These are phyloP conservation scores for Silybum marianum DNA, from an alignment of 129 eudicot species.

Conservation along the genomic window DNA sequence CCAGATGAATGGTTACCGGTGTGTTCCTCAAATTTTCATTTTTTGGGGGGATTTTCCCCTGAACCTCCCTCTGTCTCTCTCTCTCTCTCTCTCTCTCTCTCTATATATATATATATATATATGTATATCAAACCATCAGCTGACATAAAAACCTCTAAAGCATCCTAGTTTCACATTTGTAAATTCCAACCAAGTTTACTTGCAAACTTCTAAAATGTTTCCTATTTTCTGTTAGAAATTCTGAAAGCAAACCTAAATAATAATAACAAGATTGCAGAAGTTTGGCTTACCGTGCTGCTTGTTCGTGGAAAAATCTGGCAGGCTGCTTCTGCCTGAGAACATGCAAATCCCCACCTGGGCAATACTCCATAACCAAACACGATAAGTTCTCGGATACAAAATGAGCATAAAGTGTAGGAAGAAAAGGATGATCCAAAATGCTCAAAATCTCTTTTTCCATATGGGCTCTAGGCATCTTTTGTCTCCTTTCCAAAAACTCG, in stretches of 20 bases:
- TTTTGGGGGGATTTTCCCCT: no score
- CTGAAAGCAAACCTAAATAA: not conserved
- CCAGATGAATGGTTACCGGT: no score
- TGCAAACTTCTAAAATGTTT: not conserved
- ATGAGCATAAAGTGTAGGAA: constrained; percentile 91
- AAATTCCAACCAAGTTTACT: not conserved
- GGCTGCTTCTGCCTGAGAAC: constrained; percentile 98
- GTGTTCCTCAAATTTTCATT: no score
- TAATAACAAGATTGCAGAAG: constrained; percentile 5
- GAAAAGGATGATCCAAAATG: constrained; percentile 96
- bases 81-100: no score
- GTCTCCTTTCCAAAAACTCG: constrained; percentile 81
- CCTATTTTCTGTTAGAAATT: not conserved
- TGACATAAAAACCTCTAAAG: not conserved
- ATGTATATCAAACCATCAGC: no score
- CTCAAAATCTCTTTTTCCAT: constrained; percentile 92
- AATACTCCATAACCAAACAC: constrained; percentile 96
- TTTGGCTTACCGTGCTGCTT: constrained; percentile 80
- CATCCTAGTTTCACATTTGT: not conserved
- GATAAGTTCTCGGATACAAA: constrained; percentile 89
- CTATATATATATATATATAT: no score
- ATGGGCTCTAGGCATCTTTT: constrained; percentile 89
- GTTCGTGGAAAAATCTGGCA: constrained; percentile 84
- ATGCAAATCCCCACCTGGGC: constrained; percentile 98
- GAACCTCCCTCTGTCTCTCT: no score